phyloP scores from a whole-genome alignment of 2,329 filamentous ascomycete species.

The Botrytis paeoniae region DNA sequence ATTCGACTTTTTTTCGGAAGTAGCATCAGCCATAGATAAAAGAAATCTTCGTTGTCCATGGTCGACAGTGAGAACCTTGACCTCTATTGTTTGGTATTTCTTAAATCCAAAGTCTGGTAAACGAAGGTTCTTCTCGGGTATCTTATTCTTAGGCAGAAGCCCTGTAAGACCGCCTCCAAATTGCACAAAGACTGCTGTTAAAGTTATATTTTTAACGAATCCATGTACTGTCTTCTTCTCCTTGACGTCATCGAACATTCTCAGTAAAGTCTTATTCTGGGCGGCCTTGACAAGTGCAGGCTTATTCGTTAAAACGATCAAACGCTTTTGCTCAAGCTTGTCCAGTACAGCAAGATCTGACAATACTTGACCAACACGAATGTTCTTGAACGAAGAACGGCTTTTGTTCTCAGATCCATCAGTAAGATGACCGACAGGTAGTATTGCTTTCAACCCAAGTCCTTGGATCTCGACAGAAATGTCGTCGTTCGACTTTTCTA shows the following conservation, averaged over 20 bases:
- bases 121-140: constrained; percentile 66
- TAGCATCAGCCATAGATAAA: constrained; percentile 55
- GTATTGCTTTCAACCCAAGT: constrained; percentile 70
- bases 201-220: constrained; percentile 81
- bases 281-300: constrained; percentile 74
- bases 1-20: constrained; percentile 44
- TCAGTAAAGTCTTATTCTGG: constrained; percentile 69
- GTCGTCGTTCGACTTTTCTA: constrained; percentile 76
- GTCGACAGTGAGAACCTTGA: constrained; percentile 71
- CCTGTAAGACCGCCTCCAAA: constrained; percentile 77
- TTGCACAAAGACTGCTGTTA: constrained; percentile 81
- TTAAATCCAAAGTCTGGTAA: constrained; percentile 75
- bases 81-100: constrained; percentile 71
- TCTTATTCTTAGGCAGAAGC: constrained; percentile 73
- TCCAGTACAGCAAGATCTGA: constrained; percentile 81
- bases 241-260: constrained; percentile 66
- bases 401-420: constrained; percentile 82
- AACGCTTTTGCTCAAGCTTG: constrained; percentile 74
- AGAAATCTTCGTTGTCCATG: constrained; percentile 66
- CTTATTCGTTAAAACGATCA: constrained; percentile 78
- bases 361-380: constrained; percentile 80
- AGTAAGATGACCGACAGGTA: constrained; percentile 75
- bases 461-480: constrained; percentile 73
- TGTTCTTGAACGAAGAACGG: constrained; percentile 71
- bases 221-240: constrained; percentile 68